These are phyloP conservation scores for Alternaria brassicae DNA, from an alignment of 2,329 filamentous ascomycete species.

Conservation along the genomic window DNA sequence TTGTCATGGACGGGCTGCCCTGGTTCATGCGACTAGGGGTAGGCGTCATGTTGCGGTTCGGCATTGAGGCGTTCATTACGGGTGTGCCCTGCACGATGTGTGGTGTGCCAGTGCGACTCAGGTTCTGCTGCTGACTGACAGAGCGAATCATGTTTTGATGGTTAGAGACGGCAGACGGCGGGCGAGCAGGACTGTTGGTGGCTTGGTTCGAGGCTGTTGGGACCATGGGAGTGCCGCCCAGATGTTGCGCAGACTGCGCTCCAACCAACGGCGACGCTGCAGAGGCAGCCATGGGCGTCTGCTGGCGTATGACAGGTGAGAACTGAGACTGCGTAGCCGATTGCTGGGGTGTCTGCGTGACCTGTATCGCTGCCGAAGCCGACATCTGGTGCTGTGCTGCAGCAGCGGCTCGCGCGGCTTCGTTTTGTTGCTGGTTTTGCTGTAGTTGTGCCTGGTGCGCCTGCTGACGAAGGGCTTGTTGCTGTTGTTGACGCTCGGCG, in stretches of 20 bases:
- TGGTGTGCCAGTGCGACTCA: constrained; percentile 49
- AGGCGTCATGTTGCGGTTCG: constrained; percentile 50
- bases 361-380: constrained; percentile 30
- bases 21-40: constrained; percentile 49
- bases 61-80: constrained; percentile 47
- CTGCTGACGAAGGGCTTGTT: constrained; percentile 57
- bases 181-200: constrained; percentile 49
- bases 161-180: constrained; percentile 49
- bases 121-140: constrained; percentile 49
- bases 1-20: constrained; percentile 43
- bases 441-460: constrained; percentile 43
- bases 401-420: constrained; percentile 46
- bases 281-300: constrained; percentile 53
- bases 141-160: constrained; percentile 51
- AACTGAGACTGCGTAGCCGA: constrained; percentile 65
- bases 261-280: constrained; percentile 54
- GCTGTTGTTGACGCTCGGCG: constrained; percentile 58
- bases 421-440: constrained; percentile 41
- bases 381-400: constrained; percentile 43
- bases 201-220: constrained; percentile 48
- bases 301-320: constrained; percentile 64
- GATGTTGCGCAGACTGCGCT: constrained; percentile 42
- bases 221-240: constrained; percentile 57
- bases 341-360: constrained; percentile 57
- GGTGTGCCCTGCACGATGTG: constrained; percentile 50